These are phyloP conservation scores for Raphanus sativus DNA, from an alignment of 345 rosid genomes.

Conservation along the genomic window DNA sequence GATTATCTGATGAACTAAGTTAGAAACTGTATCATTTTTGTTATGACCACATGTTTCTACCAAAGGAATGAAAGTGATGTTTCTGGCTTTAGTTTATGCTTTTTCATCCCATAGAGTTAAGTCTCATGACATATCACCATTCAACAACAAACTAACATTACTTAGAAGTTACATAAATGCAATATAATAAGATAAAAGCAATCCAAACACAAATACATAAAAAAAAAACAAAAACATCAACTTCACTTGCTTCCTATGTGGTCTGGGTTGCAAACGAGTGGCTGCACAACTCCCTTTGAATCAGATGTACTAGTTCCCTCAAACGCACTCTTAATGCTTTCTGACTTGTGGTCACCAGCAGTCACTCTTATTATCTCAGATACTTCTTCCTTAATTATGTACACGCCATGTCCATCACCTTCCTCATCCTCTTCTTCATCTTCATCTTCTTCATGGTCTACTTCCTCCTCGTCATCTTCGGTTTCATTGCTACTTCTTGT, in stretches of 20 bases:
- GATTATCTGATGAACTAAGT: background rate
- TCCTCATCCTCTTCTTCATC: background rate
- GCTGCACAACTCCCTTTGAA: conserved; percentile 15
- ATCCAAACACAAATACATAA: conserved; percentile 18
- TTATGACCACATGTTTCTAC: background rate
- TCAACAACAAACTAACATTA: conserved; percentile 24
- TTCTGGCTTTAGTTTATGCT: background rate
- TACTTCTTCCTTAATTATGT: conserved; percentile 27
- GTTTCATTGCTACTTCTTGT: conserved; percentile 5
- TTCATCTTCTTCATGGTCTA: background rate
- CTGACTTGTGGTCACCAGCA: conserved; percentile 24
- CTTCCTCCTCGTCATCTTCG: background rate
- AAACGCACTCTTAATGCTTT: conserved; percentile 18
- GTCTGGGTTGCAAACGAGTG: background rate
- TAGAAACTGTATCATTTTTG: conserved; percentile 4
- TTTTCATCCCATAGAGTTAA: conserved; percentile 5
- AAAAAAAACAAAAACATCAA: background rate
- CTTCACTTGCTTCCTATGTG: conserved; percentile 25
- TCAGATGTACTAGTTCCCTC: conserved; percentile 11
- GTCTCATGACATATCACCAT: conserved; percentile 24
- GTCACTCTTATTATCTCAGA: background rate
- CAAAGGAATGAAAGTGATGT: conserved; percentile 9
- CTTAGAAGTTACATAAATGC: conserved; percentile 27
- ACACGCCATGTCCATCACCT: conserved; percentile 24
- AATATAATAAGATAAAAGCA: conserved; percentile 6